Conservation (phyloP, 768 basidiomycete species). For the Floccularia luteovirens region DNA sequence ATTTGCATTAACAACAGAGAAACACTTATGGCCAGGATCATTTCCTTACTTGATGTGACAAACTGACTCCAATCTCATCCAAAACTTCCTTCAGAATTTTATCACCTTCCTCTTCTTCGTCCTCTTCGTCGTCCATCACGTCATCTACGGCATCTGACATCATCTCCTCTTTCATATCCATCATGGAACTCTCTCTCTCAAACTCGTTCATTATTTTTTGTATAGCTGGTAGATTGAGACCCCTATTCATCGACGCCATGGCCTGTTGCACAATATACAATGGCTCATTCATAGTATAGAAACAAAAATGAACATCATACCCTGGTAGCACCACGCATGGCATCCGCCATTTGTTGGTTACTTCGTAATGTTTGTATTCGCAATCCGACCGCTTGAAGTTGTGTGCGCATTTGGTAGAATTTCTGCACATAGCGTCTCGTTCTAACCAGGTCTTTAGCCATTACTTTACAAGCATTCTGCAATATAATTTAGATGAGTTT, state of each 20-base stretch:
- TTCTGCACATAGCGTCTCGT: slow-evolving; percentile 95
- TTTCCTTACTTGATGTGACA: slow-evolving; percentile 70
- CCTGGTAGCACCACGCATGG: slow-evolving; percentile 96
- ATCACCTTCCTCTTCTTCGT: slow-evolving; percentile 94
- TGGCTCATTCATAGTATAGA: neutral
- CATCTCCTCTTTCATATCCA: slow-evolving; percentile 99
- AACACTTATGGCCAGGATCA: neutral
- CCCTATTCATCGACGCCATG: slow-evolving; percentile 97
- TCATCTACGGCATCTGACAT: slow-evolving; percentile 99
- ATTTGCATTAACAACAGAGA: neutral
- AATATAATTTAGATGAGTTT: slow-evolving; percentile 1
- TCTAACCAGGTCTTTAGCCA: slow-evolving; percentile 97
- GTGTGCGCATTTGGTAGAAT: slow-evolving; percentile 98
- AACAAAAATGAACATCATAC: slow-evolving; percentile 35
- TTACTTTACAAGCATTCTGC: slow-evolving; percentile 97
- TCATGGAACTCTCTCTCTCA: slow-evolving; percentile 92
- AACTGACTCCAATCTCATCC: slow-evolving; percentile 91
- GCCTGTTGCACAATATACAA: slow-evolving; percentile 46
- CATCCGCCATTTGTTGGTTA: slow-evolving; percentile 99
- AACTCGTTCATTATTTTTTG: slow-evolving; percentile 98
- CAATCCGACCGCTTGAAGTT: slow-evolving; percentile 91
- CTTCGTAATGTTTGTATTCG: slow-evolving; percentile 94
- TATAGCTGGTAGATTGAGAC: slow-evolving; percentile 90
- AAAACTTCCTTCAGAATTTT: slow-evolving; percentile 93
- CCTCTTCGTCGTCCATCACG: slow-evolving; percentile 94